Conservation (phyloP, 345 rosid genomes). For the Lepidium aucheri region DNA sequence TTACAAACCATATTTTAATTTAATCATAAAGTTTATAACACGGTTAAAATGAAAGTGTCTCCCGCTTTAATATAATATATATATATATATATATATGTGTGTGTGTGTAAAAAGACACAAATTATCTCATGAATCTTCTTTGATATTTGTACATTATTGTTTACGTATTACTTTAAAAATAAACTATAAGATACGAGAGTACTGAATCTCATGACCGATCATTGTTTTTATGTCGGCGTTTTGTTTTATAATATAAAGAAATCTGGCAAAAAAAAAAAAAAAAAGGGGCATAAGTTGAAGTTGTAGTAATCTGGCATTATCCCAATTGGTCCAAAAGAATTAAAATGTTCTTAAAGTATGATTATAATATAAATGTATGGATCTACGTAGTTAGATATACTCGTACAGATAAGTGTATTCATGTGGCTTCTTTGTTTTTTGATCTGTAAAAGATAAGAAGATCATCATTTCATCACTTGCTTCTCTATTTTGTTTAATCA, state of each 20-base stretch:
- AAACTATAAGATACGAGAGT: constrained; percentile 25
- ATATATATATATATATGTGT: no score
- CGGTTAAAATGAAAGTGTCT: no score
- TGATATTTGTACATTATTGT: constrained; percentile 22
- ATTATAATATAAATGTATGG: constrained; percentile 1
- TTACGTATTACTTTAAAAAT: constrained; percentile 17
- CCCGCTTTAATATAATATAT: no score
- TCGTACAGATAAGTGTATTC: constrained; percentile 14
- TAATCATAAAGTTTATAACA: no score
- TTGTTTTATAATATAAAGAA: constrained; percentile 17
- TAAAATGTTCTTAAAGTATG: constrained; percentile 16
- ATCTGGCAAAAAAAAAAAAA: neutral
- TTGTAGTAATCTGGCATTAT: constrained; percentile 18
- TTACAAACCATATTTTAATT: no score
- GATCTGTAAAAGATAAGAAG: constrained; percentile 23
- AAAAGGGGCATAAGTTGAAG: constrained; percentile 7
- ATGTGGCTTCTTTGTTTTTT: constrained; percentile 19
- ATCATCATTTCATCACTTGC: constrained; percentile 30
- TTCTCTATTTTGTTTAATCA: constrained; percentile 19
- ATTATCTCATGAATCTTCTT: constrained; percentile 25
- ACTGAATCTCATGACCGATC: constrained; percentile 23
- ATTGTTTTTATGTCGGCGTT: constrained; percentile 30
- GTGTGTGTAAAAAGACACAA: neutral
- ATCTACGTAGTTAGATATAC: constrained; percentile 15
- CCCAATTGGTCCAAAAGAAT: constrained; percentile 12